Conservation (phyloP, 306 rosid species). For the Vicia faba region DNA sequence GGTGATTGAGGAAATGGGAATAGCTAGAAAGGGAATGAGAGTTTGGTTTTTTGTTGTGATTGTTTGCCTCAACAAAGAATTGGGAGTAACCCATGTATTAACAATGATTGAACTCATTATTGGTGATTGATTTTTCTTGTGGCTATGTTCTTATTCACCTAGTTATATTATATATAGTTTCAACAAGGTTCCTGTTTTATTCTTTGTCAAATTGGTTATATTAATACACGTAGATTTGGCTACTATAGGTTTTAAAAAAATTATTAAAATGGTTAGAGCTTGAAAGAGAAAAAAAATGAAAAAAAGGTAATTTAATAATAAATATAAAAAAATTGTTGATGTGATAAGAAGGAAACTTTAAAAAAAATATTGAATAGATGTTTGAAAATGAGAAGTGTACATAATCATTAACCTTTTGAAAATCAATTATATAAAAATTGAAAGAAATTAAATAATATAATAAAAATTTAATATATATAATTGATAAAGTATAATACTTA, state of each 20-base stretch:
- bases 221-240: background rate
- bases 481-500: too few species aligned
- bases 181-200: background rate
- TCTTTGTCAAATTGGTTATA: background rate
- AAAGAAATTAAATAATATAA: too few species aligned
- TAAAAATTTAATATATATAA: too few species aligned
- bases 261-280: background rate
- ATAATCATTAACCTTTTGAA: too few species aligned
- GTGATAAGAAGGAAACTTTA: too few species aligned
- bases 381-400: too few species aligned
- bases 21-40: background rate
- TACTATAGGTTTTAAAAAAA: background rate
- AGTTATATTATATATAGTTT: conserved; percentile 22
- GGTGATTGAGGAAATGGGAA: conserved; percentile 22
- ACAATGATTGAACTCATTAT: conserved; percentile 51
- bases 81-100: conserved; percentile 43
- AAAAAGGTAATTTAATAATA: too few species aligned
- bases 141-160: background rate
- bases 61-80: conserved; percentile 34
- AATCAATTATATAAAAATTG: too few species aligned
- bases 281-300: too few species aligned
- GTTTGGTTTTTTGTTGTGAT: conserved; percentile 41
- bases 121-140: background rate
- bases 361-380: too few species aligned
- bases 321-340: too few species aligned